Evolutionary conservation across 768 basidiomycete genomes (phyloP), one percentile per base, ranked within the genome.

Genomic region (Suillus ampliporus): DNA sequence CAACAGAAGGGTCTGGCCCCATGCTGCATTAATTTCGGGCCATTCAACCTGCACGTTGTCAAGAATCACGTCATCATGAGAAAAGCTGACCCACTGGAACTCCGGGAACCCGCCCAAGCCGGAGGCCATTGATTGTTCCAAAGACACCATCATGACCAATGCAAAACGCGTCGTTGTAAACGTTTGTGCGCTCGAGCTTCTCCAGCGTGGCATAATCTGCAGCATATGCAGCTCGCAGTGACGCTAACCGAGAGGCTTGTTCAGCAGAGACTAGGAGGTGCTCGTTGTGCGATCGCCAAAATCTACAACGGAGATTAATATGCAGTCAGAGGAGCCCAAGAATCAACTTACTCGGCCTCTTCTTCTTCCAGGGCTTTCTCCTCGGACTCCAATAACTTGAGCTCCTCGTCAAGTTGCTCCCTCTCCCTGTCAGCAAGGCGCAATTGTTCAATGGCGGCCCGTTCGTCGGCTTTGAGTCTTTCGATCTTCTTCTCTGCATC

Each of bases 1-100:
- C 61, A 99, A 82, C 19, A 99, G 82, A n/a, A 97, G 80, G 0
- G 96, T 94, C 72, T 97, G 91, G 2, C 97, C 97, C 95, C 97
- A 97, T 19, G 97, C 97, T 13, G 97, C 97, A 71, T 99, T 99
- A 74, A 99, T 95, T 77, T 99, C 97, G 3, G 94, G 87, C 96
- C 96, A 99, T 72, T 99, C 97, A 35, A 99, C 96, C 88, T 94
- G 65, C 10, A 63, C 41, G 47, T 15, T 35, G 66, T 67, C 60
- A 68, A 56, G 62, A 62, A 59, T 71, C 62, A 43, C 28, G 52
- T 26, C 17, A 61, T 13, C 41, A 38, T 54, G 28, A 34, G 43
- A 63, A 61, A 43, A n/a, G 31, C 40, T 38, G 40, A 79, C 88
- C 46, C 72, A 93, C 92, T n/a, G 88, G 89, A 51, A 91, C 88